phyloP scores from a whole-genome alignment of 192 early-diverging fungal genomes.

The Podochytrium sp. region DNA sequence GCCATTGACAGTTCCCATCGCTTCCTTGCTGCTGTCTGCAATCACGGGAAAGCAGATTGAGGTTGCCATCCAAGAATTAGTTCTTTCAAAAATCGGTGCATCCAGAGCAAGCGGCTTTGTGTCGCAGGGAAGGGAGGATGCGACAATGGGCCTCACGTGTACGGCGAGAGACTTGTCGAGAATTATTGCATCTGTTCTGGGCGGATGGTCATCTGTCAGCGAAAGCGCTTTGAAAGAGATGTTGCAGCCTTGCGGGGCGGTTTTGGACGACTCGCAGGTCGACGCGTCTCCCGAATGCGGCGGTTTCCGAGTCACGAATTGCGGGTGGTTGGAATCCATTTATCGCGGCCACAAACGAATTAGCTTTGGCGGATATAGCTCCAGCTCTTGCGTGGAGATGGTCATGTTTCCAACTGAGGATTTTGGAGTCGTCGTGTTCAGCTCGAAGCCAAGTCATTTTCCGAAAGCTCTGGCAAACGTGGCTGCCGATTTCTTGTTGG shows the following conservation, averaged over 20 bases:
- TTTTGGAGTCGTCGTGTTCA: constrained; percentile 20
- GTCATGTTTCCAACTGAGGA: constrained; percentile 14
- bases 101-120: constrained; percentile 6
- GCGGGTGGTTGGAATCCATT: constrained; percentile 15
- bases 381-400: constrained; percentile 1
- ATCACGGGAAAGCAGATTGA: constrained; percentile 6
- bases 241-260: constrained; percentile 5
- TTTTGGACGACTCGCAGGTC: background rate
- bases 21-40: background rate
- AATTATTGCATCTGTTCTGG: constrained; percentile 10
- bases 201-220: constrained; percentile 14
- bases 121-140: constrained; percentile 22
- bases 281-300: background rate
- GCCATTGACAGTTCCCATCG: constrained; percentile 8
- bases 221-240: background rate
- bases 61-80: constrained; percentile 12
- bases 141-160: background rate
- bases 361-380: constrained; percentile 10
- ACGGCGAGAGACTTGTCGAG: constrained; percentile 21
- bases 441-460: background rate
- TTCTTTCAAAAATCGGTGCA: constrained; percentile 19
- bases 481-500: constrained; percentile 25
- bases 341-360: constrained; percentile 10
- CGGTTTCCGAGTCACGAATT: background rate
- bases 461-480: constrained; percentile 22